A percentile compares a stretch with the other conserved stretches of the same genome.
Conservation (phyloP, 2,329 filamentous ascomycete genomes). For the Xylaria sp. region DNA sequence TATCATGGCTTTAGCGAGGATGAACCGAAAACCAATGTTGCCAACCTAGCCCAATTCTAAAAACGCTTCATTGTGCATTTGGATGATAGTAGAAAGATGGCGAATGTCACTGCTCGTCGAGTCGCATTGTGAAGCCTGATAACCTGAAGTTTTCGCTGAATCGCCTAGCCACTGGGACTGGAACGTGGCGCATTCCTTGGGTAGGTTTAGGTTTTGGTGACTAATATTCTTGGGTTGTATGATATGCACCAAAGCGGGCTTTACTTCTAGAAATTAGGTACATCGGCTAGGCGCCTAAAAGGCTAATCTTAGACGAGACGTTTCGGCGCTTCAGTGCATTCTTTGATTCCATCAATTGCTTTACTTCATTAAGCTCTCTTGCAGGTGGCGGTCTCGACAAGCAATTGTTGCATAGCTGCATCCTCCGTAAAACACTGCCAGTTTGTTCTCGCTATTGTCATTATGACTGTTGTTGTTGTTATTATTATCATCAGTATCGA, state of each 20-base stretch:
- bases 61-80: neutral
- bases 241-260: no score
- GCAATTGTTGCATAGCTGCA: slow-evolving; percentile 4
- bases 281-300: no score
- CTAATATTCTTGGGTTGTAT: no score
- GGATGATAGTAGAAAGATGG: neutral
- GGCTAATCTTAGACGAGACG: no score
- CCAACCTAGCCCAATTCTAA: neutral
- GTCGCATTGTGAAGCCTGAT: neutral
- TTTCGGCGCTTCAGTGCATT: neutral
- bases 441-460: no score
- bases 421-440: slow-evolving; percentile 8
- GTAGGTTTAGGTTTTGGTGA: no score
- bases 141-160: no score
- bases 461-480: no score
- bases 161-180: no score
- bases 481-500: neutral
- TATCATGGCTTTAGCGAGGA: neutral
- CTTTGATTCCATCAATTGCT: neutral
- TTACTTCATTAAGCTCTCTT: slow-evolving; percentile 5
- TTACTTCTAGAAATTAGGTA: no score
- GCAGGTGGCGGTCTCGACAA: slow-evolving; percentile 30
- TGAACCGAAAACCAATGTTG: neutral
- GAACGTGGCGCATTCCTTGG: no score
- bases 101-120: neutral